phyloP scores from a whole-genome alignment of 2,329 filamentous ascomycete species.

The Metarhizium anisopliae region DNA sequence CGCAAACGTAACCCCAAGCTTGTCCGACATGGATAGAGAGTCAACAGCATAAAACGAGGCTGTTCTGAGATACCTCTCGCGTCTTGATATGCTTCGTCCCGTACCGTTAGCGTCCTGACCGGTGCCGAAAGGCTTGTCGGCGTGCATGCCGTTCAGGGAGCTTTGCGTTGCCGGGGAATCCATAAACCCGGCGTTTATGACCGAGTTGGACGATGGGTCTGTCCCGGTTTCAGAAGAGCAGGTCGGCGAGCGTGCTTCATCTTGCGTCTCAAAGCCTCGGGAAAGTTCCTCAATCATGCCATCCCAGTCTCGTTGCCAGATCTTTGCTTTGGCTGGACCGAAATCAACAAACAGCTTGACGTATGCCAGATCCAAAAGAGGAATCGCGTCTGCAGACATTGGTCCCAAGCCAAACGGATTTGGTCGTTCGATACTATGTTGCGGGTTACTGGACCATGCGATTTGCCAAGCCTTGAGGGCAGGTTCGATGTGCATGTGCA shows the following conservation, averaged over 20 bases:
- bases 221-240: constrained; percentile 37
- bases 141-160: constrained; percentile 38
- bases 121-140: background rate
- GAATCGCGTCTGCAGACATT: constrained; percentile 82
- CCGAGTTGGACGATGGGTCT: constrained; percentile 39
- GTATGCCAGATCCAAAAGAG: constrained; percentile 83
- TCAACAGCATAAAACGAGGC: constrained; percentile 95
- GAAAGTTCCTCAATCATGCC: constrained; percentile 83
- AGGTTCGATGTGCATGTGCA: constrained; percentile 92
- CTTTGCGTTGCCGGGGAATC: constrained; percentile 43
- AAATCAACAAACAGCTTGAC: constrained; percentile 89
- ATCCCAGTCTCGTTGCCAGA: constrained; percentile 91
- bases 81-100: constrained; percentile 50
- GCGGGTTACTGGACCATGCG: constrained; percentile 80
- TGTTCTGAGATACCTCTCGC: constrained; percentile 81
- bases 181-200: constrained; percentile 35
- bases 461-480: constrained; percentile 90
- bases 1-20: constrained; percentile 74
- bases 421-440: constrained; percentile 74
- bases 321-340: constrained; percentile 83
- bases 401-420: constrained; percentile 77
- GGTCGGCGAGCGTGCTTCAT: constrained; percentile 54
- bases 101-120: constrained; percentile 13
- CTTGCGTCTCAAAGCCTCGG: constrained; percentile 64
- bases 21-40: constrained; percentile 81